Conservation (phyloP, 768 basidiomycete genomes). For the Coprinopsis sp. region DNA sequence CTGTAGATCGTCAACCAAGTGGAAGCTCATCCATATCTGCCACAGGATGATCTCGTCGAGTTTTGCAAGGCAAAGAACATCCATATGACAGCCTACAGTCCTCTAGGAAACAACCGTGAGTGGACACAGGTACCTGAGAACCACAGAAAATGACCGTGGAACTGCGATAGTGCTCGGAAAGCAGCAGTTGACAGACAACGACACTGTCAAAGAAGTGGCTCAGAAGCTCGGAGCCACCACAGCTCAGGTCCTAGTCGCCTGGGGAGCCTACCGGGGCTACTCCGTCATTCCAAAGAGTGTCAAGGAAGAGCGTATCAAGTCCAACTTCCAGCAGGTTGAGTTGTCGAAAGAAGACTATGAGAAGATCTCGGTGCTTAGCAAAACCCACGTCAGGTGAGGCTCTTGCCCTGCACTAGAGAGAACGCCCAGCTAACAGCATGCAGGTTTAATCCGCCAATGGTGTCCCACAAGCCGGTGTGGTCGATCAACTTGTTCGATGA, state of each 20-base stretch:
- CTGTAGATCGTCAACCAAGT: constrained; percentile 69
- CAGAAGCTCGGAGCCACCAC: constrained; percentile 57
- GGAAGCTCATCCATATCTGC: constrained; percentile 77
- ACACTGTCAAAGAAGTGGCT: constrained; percentile 58
- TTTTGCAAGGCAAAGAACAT: constrained; percentile 69
- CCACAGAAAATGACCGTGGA: neutral
- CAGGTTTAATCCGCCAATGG: constrained; percentile 63
- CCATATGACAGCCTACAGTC: constrained; percentile 61
- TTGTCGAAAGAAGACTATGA: constrained; percentile 66
- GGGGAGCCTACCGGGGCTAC: constrained; percentile 71
- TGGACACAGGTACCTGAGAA: neutral
- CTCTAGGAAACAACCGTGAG: constrained; percentile 78
- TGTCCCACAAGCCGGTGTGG: constrained; percentile 56
- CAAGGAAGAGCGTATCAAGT: constrained; percentile 60
- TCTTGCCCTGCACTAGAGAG: too few species aligned
- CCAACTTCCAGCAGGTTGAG: constrained; percentile 75
- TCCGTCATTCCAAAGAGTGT: constrained; percentile 86
- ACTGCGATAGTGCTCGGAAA: constrained; percentile 45
- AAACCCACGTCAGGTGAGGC: too few species aligned
- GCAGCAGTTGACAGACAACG: constrained; percentile 65
- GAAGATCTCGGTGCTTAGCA: constrained; percentile 46
- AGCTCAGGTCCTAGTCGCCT: constrained; percentile 81
- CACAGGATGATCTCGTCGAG: constrained; percentile 65
- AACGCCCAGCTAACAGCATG: neutral
- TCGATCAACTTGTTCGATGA: constrained; percentile 70